Base-by-base conservation (phyloP, 495 filamentous ascomycete species). In the Parmelia sp. region DNA sequence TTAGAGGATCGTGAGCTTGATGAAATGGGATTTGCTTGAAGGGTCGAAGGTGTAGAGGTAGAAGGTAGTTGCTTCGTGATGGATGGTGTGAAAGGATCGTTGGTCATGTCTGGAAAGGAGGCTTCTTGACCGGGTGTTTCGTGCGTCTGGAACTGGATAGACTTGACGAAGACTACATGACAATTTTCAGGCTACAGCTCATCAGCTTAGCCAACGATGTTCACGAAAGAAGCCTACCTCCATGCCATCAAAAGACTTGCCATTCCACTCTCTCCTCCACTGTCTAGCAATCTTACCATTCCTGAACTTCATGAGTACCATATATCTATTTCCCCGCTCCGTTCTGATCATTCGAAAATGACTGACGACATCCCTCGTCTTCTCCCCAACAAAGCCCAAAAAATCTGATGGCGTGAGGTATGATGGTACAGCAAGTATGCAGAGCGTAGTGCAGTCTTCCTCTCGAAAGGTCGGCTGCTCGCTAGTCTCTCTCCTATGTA, bases 311-410 rank as follows among this genome's bases (percentile, higher is more conserved):
- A 98, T 93, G 63, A 98, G 79, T 56, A 96, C 94, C 85, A 98
- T 90, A 77, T 97, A 98, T 71, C 92, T 84, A 74, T 93, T 97
- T 70, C 88, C 84, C 60, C 88, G 80, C 58, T 87, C 88, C 6
- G 94, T 97, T 79, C 90, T 85, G 57, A 98, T 89, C 88, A 98
- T 95, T 47, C 94, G 82, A 71, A 96, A 96, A 77, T 98, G 95
- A 69, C 89, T 96, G 65, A 97, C 90, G 61, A 90, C 81, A 65
- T 90, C 88, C 73, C 90, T 84, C 68, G 92, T 96, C 71, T 87
- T 86, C 74, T 97, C 90, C 2, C 94, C 94, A 40, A 97, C 85
- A 69, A 94, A 97, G 0, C 92, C 93, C 66, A 98, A 73, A 66
- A 98, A 92, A 70, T 97, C 95, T 27, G 86, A 88, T 7, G 91